Base-by-base conservation (phyloP, 208 protist species). In the Leishmania guyanensis region DNA sequence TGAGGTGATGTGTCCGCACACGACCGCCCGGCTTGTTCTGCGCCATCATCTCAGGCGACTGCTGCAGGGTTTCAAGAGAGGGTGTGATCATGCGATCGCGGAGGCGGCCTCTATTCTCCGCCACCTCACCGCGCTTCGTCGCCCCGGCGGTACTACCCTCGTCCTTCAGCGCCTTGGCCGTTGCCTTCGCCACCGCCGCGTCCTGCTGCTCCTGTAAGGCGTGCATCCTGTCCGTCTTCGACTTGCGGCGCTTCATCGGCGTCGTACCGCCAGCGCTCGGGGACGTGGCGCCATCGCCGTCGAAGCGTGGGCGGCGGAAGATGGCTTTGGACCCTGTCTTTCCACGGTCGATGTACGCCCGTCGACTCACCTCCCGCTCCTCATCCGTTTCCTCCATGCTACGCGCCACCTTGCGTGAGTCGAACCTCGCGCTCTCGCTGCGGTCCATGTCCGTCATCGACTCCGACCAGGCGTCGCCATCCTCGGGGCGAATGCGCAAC, bases 371-470 rank as follows among this genome's bases (percentile, higher is more conserved):
- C 77, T 92, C 93, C n/a, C 93, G 89, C 58, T 98, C 91, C 66
- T 84, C 84, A 66, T 94, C 87, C 33, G 93, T 97, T 62, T 98
- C 91, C 87, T 98, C 94, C 92, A 97, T 94, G 81, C 92, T 98
- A 5, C 87, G 88, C 48, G 93, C 91, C 56, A 98, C 93, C 75
- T 92, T 91, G 53, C 80, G 78, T 12, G 77, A 82, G 51, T 83
- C 89, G 14, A 94, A 86, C 26, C 81, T 77, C 76, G 80, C 84
- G 69, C 92, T 89, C 82, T 96, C 95, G 56, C 89, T 93, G 62
- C 86, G 84, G n/a, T 91, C 88, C 64, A 98, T 88, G 84, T 98
- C 92, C 51, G 36, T 92, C 88, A 96, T 85, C 43, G 92, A 89
- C 43, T 90, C 83, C 22, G 90, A 91, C 75, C 95, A 90, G 14